Evolutionary conservation across 2,329 filamentous ascomycete species (phyloP), one percentile per base, ranked within the genome.

Genomic region (Pseudocercospora eumusae): DNA sequence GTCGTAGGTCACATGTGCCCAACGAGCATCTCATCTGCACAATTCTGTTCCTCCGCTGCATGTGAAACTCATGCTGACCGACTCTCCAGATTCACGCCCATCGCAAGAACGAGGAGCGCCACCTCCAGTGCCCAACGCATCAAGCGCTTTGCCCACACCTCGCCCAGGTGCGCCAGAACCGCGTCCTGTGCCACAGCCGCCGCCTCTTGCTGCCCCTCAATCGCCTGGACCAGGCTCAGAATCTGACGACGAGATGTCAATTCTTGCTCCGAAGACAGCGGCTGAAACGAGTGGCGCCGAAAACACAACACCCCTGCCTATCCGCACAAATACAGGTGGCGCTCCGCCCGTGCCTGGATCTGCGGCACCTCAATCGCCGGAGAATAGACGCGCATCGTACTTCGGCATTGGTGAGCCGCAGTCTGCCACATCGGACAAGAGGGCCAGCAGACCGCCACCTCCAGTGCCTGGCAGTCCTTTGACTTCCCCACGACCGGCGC

Each of bases 211-310:
- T 55, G 63, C 61, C 3, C 71, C 71, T 15, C 81, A 83, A 53
- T 90, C 90, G 44, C 87, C 87, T 50, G 91, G 87, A 61, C 84
- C 89, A 64, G 92, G 92, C 28, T 96, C 92, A 1, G 91, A 90
- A 74, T 95, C 93, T 47, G 93, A 96, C 69, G 93, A 97, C 74
- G 93, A 97, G 75, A 79, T 92, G 70, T 92, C 89, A 9, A 77
- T 71, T 72, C 82, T 70, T 42, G 66, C 63, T 44, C 69, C 68
- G 75, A 82, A 66, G 69, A 77, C 71, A 57, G 82, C 79, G 18
- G 67, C 78, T 49, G 76, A 76, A 28, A 69, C 69, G 5, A 67
- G 77, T 27, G 66, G 67, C 10, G 64, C 64, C 31, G 69, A 71
- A 49, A 67, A 67, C 25, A 68, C 73, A 28, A 61, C 54, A 8